Evolutionary conservation across 768 basidiomycete genomes (phyloP), one percentile per base, ranked within the genome.

Genomic region (Boletales sp.): DNA sequence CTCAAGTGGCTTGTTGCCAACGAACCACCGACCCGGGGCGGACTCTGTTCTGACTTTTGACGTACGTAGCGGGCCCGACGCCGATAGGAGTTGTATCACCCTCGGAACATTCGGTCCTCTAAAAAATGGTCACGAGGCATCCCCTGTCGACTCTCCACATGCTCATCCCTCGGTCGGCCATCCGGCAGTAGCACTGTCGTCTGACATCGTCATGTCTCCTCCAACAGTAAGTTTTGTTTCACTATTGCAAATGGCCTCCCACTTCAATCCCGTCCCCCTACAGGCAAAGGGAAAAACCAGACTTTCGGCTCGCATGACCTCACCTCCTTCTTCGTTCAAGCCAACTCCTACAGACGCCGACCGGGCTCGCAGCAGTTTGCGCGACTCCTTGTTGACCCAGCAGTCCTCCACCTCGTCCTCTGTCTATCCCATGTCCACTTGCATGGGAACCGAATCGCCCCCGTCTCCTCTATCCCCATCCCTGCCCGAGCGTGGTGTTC

Each of bases 361-460:
- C 56, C 52, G 77, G 54, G 66, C 69, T 30, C 79, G 82, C 51
- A 82, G 83, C 64, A 83, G 79, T 14, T 61, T 84, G 42, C 72
- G 77, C 45, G 74, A 76, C 57, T 82, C 80, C 21, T 43, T 77
- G 8, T 71, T 81, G 31, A 86, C 86, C 4, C 80, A 83, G 40
- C 72, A 81, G 51, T 87, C 87, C 3, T 77, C 75, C 10, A 75
- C 77, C n/a, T 83, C 86, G 14, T 88, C 88, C 5, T 90, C 90
- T 14, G 69, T 88, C 18, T 91, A 90, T 61, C 88, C 90, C 45
- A 74, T 80, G 41, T 87, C 87, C 37, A 83, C 84, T 6, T 82
- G 83, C 8, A 82, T 81, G 38, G 78, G 73, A 15, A 79, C 84
- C 34, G 83, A 85, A 46, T 87, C 85, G 5, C 82, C 73, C 11